Conservation (phyloP, 2,329 filamentous ascomycete species). For the Xylariaceae sp. region DNA sequence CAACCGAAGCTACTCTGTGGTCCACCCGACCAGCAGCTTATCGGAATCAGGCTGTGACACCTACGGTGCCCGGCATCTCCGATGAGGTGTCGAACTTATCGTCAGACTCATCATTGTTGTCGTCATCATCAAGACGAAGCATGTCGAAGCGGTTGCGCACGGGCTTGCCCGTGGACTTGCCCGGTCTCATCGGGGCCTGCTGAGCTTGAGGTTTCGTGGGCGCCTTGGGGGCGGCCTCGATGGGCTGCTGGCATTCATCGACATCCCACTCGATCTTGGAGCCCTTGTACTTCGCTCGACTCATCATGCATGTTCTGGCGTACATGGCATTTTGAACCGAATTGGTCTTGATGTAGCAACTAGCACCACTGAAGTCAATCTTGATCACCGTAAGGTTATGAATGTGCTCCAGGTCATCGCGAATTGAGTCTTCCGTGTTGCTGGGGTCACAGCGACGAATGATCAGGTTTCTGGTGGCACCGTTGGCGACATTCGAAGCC, state of each 20-base stretch:
- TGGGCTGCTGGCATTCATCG: constrained; percentile 63
- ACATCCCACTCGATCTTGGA: constrained; percentile 62
- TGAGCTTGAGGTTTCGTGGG: constrained; percentile 8
- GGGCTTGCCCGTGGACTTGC: constrained; percentile 7
- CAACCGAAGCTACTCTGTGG: too few species aligned
- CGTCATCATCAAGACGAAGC: constrained; percentile 22
- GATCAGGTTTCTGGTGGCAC: constrained; percentile 68
- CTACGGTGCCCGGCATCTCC: constrained; percentile 19
- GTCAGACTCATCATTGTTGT: constrained; percentile 21
- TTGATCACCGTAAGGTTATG: constrained; percentile 67
- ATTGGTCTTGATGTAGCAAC: constrained; percentile 66
- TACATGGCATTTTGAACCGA: constrained; percentile 69
- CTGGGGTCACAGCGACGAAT: constrained; percentile 51
- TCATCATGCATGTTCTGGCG: constrained; percentile 73
- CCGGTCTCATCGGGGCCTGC: constrained; percentile 2
- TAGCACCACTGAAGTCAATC: constrained; percentile 49
- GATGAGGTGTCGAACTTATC: constrained; percentile 25
- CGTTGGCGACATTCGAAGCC: constrained; percentile 53
- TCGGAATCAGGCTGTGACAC: constrained; percentile 13
- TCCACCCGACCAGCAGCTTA: too few species aligned
- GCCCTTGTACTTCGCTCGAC: constrained; percentile 57
- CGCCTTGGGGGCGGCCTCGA: constrained; percentile 29
- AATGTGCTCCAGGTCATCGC: constrained; percentile 73
- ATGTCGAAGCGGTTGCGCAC: constrained; percentile 21
- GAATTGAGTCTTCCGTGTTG: constrained; percentile 57